Base-by-base conservation (phyloP, 176 grass and related monocot genomes). In the Hordeum marinum region DNA sequence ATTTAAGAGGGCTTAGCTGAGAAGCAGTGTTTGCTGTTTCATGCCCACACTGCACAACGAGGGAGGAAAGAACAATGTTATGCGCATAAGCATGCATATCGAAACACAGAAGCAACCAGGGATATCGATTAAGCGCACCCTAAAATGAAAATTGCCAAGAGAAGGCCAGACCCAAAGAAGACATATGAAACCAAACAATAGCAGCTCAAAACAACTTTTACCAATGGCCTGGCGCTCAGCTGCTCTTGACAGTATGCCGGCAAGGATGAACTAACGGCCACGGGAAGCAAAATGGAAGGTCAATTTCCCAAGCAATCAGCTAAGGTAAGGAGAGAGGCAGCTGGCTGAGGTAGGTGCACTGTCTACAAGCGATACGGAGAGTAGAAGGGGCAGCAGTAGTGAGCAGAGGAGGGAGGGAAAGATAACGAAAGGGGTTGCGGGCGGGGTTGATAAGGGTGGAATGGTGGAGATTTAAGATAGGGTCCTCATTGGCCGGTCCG, bases 391-490 rank as follows among this genome's bases (percentile, higher is more conserved):
- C 1, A 39, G 21, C 11, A 26, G 68, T 9, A 58, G 78, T 9
- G 42, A 80, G 68, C 39, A 40, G 46, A 77, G 7, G 63, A 86
- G 59, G 46, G 84, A 86, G 43, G 63, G 68, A 81, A 31, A 52
- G 87, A 90, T 66, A 85, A 78, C 58, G 67, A 86, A 67, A 32
- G 64, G 54, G 69, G 55, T 2, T 14, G 15, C 8, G 60, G 25
- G 8, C 40, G 34, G 79, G 58, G 84, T 17, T 68, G 92, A 94
- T 91, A 94, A 91, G 92, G 87, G 89, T 82, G 81, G 89, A 91
- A 87, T 85, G 92, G 92, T 88, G 79, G 89, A 91, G 92, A 84
- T 87, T 91, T 84, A 25, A 91, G 89, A 91, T 86, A 91, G 80
- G 80, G 76, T 83, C 64, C 82, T 76, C 36, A 34, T 85, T 83